Evolutionary conservation across 345 rosid species (phyloP).

Genomic region (Eucalyptus pauciflora): DNA sequence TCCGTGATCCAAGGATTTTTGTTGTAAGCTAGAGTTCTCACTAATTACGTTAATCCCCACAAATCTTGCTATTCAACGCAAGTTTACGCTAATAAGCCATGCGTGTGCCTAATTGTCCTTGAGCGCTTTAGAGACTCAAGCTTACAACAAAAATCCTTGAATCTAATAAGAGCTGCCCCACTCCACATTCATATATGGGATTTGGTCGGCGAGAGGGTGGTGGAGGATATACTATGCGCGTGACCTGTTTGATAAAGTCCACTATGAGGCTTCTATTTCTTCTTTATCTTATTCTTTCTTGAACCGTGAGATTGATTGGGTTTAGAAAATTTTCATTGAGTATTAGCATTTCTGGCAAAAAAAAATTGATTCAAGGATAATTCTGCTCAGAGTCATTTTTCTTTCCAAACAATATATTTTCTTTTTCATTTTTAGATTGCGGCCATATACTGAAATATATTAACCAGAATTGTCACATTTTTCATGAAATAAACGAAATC

Average conservation of each 20-base stretch:
- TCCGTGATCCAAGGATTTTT: background rate
- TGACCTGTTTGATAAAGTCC: background rate
- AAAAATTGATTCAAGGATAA: too few species aligned
- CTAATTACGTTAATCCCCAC: background rate
- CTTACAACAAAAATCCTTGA: too few species aligned
- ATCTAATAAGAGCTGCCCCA: too few species aligned
- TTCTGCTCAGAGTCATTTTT: background rate
- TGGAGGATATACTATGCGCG: background rate
- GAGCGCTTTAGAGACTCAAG: too few species aligned
- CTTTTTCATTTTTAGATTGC: background rate
- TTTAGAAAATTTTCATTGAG: background rate
- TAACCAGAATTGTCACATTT: accelerated
- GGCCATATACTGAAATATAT: background rate
- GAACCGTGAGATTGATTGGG: background rate
- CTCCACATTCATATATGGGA: background rate
- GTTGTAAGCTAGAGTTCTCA: background rate
- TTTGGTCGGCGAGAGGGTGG: background rate
- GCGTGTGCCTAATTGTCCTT: too few species aligned
- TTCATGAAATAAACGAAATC: background rate
- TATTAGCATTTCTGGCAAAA: background rate
- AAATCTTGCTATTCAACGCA: too few species aligned
- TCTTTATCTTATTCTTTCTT: background rate
- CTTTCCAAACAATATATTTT: too few species aligned
- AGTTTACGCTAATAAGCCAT: too few species aligned
- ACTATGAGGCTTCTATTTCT: background rate